Conservation (phyloP, 2,329 filamentous ascomycete genomes). For the Aplosporella prunicola region DNA sequence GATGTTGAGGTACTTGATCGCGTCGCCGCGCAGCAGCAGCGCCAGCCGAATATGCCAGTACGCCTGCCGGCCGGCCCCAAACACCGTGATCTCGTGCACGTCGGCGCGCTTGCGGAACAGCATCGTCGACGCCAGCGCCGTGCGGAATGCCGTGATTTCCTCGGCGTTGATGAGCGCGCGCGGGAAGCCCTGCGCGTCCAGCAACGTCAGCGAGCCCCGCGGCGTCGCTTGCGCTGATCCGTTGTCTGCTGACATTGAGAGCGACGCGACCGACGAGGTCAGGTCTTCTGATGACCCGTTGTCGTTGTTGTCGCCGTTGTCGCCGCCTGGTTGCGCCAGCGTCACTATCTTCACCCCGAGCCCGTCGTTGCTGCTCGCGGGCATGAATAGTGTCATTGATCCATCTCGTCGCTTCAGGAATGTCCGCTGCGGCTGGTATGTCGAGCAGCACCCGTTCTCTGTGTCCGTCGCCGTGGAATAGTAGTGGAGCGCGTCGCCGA, state of each 20-base stretch:
- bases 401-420: slow-evolving; percentile 52
- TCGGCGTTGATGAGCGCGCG: slow-evolving; percentile 57
- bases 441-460: slow-evolving; percentile 44
- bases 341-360: slow-evolving; percentile 59
- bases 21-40: slow-evolving; percentile 57
- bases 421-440: slow-evolving; percentile 54
- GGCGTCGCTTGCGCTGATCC: too few species aligned
- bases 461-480: slow-evolving; percentile 55
- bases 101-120: slow-evolving; percentile 54
- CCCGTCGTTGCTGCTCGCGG: slow-evolving; percentile 49
- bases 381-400: slow-evolving; percentile 57
- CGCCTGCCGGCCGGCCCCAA: slow-evolving; percentile 81
- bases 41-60: slow-evolving; percentile 90
- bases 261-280: too few species aligned
- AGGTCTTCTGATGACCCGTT: too few species aligned
- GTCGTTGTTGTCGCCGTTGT: too few species aligned
- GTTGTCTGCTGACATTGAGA: too few species aligned
- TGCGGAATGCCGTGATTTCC: slow-evolving; percentile 61
- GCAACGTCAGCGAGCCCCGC: slow-evolving; percentile 49
- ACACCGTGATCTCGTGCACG: slow-evolving; percentile 70
- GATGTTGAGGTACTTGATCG: slow-evolving; percentile 72
- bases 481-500: slow-evolving; percentile 52
- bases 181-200: slow-evolving; percentile 48
- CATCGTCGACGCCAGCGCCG: slow-evolving; percentile 53
- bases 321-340: too few species aligned